Percentiles rank a stretch among this genome's conserved stretches.
Conservation (phyloP, 2,329 filamentous ascomycete species). For the Pseudogymnoascus sp. region DNA sequence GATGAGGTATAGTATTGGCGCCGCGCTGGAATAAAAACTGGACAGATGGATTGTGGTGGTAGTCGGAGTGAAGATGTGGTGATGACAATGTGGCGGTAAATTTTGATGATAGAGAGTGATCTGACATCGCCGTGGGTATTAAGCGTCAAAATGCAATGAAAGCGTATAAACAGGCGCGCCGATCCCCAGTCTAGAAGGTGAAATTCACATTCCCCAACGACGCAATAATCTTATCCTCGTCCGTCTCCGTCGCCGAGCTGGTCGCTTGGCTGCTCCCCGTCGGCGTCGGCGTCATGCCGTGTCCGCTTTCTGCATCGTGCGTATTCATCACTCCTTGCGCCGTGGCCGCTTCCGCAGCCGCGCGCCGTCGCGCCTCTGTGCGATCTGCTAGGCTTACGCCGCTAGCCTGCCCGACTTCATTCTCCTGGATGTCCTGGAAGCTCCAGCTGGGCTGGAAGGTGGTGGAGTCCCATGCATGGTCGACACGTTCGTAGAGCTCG, state of each 20-base stretch:
- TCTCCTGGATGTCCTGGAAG: slow-evolving; percentile 56
- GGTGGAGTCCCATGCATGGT: slow-evolving; percentile 63
- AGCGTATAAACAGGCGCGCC: slow-evolving; percentile 5
- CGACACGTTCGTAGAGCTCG: slow-evolving; percentile 66
- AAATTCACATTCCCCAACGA: slow-evolving; percentile 54
- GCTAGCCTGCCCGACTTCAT: slow-evolving; percentile 21
- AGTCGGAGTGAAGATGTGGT: not conserved
- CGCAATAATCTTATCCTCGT: slow-evolving; percentile 46
- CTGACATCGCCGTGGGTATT: not conserved
- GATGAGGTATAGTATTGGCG: slow-evolving; percentile 6
- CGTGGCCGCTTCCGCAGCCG: slow-evolving; percentile 20
- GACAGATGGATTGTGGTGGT: not conserved
- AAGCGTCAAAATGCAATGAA: not conserved
- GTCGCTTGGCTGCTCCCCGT: slow-evolving; percentile 25
- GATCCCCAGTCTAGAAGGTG: slow-evolving; percentile 41
- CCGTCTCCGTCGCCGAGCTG: slow-evolving; percentile 29
- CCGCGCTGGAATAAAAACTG: slow-evolving; percentile 6
- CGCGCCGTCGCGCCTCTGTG: slow-evolving; percentile 21
- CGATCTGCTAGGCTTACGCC: slow-evolving; percentile 24
- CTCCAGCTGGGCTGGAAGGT: slow-evolving; percentile 61
- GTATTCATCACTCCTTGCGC: slow-evolving; percentile 15
- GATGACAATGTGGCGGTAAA: not conserved
- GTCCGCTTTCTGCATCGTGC: slow-evolving; percentile 17
- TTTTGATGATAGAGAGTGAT: not conserved
- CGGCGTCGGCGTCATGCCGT: slow-evolving; percentile 5